These are phyloP conservation scores for Dryas integrifolia DNA, from an alignment of 331 rosid species.

Conservation along the genomic window DNA sequence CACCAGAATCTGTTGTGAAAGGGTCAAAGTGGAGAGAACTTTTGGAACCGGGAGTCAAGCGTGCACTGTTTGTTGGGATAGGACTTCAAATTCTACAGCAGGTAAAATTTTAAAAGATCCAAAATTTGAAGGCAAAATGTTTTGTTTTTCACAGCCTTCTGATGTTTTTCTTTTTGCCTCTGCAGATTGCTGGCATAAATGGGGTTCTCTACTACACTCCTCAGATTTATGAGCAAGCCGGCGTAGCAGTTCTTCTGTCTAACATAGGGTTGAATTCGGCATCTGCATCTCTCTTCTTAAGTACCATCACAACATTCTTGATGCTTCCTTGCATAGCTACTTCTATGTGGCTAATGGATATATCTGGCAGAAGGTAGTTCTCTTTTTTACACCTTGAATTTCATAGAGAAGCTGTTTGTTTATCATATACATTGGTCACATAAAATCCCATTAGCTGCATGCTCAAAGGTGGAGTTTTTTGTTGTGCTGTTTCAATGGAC, in stretches of 20 bases:
- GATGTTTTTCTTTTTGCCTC: not conserved
- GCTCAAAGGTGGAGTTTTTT: no score
- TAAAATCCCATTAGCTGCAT: no score
- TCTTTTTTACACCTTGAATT: not conserved
- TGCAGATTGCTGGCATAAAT: slow-evolving; percentile 64
- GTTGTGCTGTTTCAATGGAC: no score
- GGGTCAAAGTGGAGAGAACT: slow-evolving; percentile 22
- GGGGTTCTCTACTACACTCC: slow-evolving; percentile 68
- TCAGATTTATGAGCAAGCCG: slow-evolving; percentile 55
- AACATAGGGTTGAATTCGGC: slow-evolving; percentile 37
- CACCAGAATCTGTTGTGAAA: slow-evolving; percentile 2
- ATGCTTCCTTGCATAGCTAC: slow-evolving; percentile 71
- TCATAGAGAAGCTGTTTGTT: not conserved
- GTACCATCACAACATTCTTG: slow-evolving; percentile 44
- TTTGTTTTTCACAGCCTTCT: not conserved
- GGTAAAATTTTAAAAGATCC: slow-evolving; percentile 1
- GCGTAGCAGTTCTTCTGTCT: slow-evolving; percentile 49
- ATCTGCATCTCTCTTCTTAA: slow-evolving; percentile 51
- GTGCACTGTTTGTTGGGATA: slow-evolving; percentile 29
- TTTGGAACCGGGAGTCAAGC: slow-evolving; percentile 29
- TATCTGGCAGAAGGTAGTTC: slow-evolving; percentile 61
- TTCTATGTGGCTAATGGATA: slow-evolving; percentile 67
- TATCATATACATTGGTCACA: no score
- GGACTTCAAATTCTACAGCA: slow-evolving; percentile 37
- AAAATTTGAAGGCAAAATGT: not conserved